phyloP scores from a whole-genome alignment of 352 stramenopile genomes.

The Phytopythium ostracodes region DNA sequence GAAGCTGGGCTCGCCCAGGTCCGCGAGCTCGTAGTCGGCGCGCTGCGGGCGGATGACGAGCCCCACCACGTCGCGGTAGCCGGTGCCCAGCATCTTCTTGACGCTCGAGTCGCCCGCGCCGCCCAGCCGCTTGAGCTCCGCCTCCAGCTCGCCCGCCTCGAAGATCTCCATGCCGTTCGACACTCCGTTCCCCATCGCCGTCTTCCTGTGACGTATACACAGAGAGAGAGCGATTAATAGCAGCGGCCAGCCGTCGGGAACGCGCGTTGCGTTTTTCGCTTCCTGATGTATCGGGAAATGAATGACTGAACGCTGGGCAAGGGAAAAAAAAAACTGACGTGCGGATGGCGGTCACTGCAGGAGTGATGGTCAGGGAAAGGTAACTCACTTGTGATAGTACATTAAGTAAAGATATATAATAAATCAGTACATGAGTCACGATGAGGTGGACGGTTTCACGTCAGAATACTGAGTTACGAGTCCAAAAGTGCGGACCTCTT shows the following conservation, averaged over 20 bases:
- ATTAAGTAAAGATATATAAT: background rate
- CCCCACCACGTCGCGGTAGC: constrained; percentile 75
- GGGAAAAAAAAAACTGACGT: constrained; percentile 1
- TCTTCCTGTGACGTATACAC: background rate
- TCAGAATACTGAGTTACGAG: too few species aligned
- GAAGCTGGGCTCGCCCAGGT: constrained; percentile 53
- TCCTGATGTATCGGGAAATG: background rate
- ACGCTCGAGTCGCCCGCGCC: constrained; percentile 64
- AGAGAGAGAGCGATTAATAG: background rate
- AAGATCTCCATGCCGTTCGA: constrained; percentile 83
- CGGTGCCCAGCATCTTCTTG: constrained; percentile 67
- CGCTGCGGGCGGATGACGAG: constrained; percentile 71
- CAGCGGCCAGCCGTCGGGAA: background rate
- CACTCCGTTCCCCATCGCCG: constrained; percentile 64
- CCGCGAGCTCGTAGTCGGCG: constrained; percentile 39
- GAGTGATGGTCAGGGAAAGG: background rate
- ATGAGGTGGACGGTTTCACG: too few species aligned
- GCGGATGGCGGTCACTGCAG: background rate
- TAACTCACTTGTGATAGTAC: background rate
- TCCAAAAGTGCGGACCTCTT: background rate
- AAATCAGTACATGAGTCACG: background rate
- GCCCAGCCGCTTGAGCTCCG: constrained; percentile 58
- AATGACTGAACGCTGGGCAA: background rate
- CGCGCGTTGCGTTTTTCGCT: background rate
- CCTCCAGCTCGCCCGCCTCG: constrained; percentile 70